Evolutionary conservation across 2,329 filamentous ascomycete genomes (phyloP), one percentile per base, ranked within the genome.

Genomic region (Sarocladiaceae sp.): DNA sequence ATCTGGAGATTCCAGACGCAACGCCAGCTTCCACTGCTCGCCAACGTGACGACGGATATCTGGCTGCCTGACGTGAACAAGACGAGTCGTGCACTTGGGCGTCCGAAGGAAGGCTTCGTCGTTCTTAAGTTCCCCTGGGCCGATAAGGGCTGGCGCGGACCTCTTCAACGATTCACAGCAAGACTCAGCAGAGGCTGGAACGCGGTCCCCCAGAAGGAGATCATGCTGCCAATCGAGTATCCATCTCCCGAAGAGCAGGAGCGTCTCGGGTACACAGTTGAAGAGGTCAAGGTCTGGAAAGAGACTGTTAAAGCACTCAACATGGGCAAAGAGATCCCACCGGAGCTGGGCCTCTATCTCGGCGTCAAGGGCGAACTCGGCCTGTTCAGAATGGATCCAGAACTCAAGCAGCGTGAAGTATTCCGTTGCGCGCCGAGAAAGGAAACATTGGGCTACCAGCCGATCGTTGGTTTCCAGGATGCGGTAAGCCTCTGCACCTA

Each of bases 1-100:
- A 68, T 70, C 22, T 94, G 88, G 88, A 77, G 83, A 13, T 86
- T 88, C 63, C 74, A 90, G 64, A 90, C 88, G 0, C 81, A 84
- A 64, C 74, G 87, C 52, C 79, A 87, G 58, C 84, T 83, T 58
- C 83, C 90, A 1, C 78, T 77, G 37, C 76, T 97, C 50, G 85
- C 89, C 7, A 84, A 83, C 44, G 76, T 97, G 49, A 77, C 74
- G 53, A 76, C 83, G 23, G 80, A 85, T 60, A 72, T 86, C 42
- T 92, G 86, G 86, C 67, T 86, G 23, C 87, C 87, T 0, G 86
- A 90, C 66, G 70, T 77, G 46, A 72, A 64, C 62, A 80, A 80
- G 66, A 66, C 69, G 53, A 71, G 75, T 56, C 74, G 77, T 33
- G 73, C 75, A 56, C 73, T 76, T 2, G 76, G 78, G 29, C 72